Conservation (phyloP, 2,329 filamentous ascomycete genomes). For the Ophiostoma sp. region DNA sequence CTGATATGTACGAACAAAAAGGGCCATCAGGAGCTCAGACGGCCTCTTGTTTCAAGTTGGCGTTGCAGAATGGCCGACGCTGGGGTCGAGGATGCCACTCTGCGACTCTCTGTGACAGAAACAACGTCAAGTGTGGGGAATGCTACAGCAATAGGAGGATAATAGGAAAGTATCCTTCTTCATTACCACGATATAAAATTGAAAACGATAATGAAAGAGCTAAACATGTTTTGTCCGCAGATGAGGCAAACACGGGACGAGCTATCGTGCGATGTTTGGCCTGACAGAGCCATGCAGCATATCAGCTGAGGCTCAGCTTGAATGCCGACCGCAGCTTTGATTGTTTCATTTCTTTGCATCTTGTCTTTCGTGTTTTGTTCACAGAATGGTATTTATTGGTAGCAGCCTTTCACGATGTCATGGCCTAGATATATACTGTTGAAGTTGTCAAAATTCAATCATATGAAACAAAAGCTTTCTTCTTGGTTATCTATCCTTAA, state of each 20-base stretch:
- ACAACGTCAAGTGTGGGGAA: constrained; percentile 8
- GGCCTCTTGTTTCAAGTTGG: constrained; percentile 15
- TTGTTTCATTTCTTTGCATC: not conserved
- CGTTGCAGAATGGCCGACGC: constrained; percentile 4
- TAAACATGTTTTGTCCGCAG: not conserved
- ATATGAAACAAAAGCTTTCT: not conserved
- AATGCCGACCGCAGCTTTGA: not conserved
- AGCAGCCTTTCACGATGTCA: not conserved
- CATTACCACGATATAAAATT: not conserved
- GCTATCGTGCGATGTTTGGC: constrained; percentile 6
- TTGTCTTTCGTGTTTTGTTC: not conserved
- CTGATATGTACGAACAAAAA: not conserved
- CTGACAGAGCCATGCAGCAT: not conserved
- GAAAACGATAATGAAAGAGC: no score
- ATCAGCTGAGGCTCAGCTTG: not conserved
- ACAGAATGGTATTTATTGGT: not conserved
- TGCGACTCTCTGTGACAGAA: constrained; percentile 13
- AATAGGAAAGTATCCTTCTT: not conserved
- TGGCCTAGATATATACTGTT: no score
- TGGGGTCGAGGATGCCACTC: not conserved
- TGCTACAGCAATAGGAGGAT: not conserved
- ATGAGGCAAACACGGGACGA: not conserved
- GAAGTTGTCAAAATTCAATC: not conserved
- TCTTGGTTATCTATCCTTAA: not conserved
- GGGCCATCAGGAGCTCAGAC: not conserved